Base-by-base conservation (phyloP, 495 filamentous ascomycete genomes). In the Bacidia rubella region DNA sequence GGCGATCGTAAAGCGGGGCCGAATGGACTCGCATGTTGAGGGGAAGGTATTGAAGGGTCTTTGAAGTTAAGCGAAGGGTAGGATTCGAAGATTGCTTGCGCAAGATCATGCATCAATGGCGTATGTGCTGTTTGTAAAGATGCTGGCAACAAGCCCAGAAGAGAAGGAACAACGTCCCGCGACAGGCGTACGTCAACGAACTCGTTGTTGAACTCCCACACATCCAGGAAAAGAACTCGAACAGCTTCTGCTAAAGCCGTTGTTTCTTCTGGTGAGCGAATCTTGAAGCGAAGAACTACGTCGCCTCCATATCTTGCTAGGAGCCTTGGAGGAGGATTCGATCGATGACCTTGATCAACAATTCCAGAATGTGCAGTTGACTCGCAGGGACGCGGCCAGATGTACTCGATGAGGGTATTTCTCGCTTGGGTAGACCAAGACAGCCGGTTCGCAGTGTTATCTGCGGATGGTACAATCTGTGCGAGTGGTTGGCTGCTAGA, bases 121-220 rank as follows among this genome's bases (percentile, higher is more conserved):
- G 76, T 76, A 62, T 95, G 80, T 2, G 82, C 75, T 43, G 77
- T 76, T 52, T 86, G 82, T 41, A 96, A 70, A 15, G 85, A 85
- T 1, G 68, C 52, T 4, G 92, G 92, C 2, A 98, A 72, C 1
- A 95, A 73, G 11, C 80, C 84, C n/a, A 90, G 75, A 25, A 98
- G 71, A n/a, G 85, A 81, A 5, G 81, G 75, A 64, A 95, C 81
- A 52, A 90, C 81, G 57, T 84, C 81, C 62, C 86, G 77, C 27
- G 83, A 70, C 24, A 97, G 63, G 29, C 89, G 74, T 26, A 97
- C 83, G 66, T 98, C 92, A n/a, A 90, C 86, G 71, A 81, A 90
- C 40, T 86, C 73, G 5, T 81, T 71, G 2, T 81, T 86, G 48
- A 86, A 87, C 17, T 83, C 82, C 92, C 92, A 98, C 2, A 95